Percentiles rank a stretch among this genome's conserved stretches.
Conservation (phyloP, 2,329 filamentous ascomycete species). For the Sporothrix phasma region DNA sequence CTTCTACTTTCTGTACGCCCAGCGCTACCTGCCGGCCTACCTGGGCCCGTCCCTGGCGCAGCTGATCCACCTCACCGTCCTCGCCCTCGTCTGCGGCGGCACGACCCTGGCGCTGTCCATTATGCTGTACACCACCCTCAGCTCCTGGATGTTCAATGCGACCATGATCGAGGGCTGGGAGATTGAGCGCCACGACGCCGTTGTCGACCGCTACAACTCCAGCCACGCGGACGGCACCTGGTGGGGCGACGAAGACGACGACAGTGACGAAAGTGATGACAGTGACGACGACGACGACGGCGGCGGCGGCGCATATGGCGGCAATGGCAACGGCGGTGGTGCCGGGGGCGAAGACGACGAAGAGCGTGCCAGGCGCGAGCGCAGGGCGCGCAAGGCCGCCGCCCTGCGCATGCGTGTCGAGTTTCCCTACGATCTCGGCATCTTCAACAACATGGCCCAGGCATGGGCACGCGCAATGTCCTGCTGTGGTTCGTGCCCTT, state of each 20-base stretch:
- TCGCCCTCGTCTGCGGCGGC: constrained; percentile 47
- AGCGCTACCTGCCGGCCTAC: constrained; percentile 61
- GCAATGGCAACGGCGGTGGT: constrained; percentile 24
- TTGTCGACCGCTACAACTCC: constrained; percentile 36
- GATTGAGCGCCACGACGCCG: constrained; percentile 50
- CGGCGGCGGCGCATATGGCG: constrained; percentile 14
- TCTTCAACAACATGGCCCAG: constrained; percentile 63
- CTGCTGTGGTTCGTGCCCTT: constrained; percentile 63
- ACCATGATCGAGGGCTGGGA: constrained; percentile 80
- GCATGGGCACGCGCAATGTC: constrained; percentile 61
- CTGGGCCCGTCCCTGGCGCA: constrained; percentile 55
- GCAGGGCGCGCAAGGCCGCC: constrained; percentile 25
- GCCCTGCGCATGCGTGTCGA: constrained; percentile 53
- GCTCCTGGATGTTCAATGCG: constrained; percentile 55
- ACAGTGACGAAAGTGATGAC: constrained; percentile 24
- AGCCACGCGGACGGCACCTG: constrained; percentile 32
- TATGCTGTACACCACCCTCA: constrained; percentile 52
- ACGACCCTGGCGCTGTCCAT: constrained; percentile 54
- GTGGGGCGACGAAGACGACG: constrained; percentile 31
- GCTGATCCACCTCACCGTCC: constrained; percentile 50
- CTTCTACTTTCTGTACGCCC: constrained; percentile 49
- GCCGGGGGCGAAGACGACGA: constrained; percentile 25
- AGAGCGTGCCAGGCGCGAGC: constrained; percentile 29
- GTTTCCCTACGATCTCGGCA: constrained; percentile 72
- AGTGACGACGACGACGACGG: constrained; percentile 17